Percentiles rank a stretch among this genome's conserved stretches.
Evolutionary conservation across 768 basidiomycete species (phyloP).

Genomic region (Megacollybia marginata): DNA sequence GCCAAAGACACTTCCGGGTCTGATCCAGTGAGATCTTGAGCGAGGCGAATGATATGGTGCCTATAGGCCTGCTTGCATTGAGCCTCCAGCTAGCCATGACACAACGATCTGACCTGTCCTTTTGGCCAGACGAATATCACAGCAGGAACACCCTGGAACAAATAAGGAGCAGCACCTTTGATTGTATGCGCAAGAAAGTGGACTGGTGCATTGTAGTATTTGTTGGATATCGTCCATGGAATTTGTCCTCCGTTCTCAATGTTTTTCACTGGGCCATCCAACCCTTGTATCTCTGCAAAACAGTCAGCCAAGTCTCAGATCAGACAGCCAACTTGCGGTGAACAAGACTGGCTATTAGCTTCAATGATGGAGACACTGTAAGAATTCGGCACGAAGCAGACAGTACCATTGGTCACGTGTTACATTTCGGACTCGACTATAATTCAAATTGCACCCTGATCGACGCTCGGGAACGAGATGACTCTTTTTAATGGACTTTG

Average conservation of each 20-base stretch:
- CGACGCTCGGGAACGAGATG: neutral
- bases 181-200: constrained; percentile 53
- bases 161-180: constrained; percentile 31
- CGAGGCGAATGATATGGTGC: constrained; percentile 44
- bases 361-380: constrained; percentile 20
- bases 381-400: constrained; percentile 24
- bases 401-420: neutral
- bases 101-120: constrained; percentile 46
- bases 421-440: neutral
- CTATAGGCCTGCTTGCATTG: constrained; percentile 41
- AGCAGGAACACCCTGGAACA: constrained; percentile 51
- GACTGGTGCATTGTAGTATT: constrained; percentile 75
- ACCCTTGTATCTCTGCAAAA: constrained; percentile 3
- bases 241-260: constrained; percentile 21
- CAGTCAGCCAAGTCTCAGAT: too few relatives aligned
- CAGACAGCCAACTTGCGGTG: too few relatives aligned
- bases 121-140: constrained; percentile 64
- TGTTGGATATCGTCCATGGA: constrained; percentile 74
- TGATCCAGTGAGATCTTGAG: constrained; percentile 37
- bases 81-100: constrained; percentile 4
- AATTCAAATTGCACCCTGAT: neutral
- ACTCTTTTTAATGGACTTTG: neutral
- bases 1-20: constrained; percentile 71
- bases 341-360: constrained; percentile 13
- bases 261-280: neutral